Evolutionary conservation across 768 basidiomycete genomes (phyloP).

Genomic region (Podaxis sp.): DNA sequence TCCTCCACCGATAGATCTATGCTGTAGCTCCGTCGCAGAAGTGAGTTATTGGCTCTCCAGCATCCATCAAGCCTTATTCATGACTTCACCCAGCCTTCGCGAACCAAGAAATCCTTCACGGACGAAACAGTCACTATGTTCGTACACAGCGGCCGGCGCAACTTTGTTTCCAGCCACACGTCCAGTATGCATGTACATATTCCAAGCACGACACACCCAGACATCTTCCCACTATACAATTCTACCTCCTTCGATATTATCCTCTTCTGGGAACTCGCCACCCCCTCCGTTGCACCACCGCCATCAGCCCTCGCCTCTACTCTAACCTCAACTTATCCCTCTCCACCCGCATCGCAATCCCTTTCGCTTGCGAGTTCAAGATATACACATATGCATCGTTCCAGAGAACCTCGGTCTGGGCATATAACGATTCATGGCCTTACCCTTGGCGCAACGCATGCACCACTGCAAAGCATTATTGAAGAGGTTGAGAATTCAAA

Average conservation of each 20-base stretch:
- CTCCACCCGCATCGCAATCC: not conserved
- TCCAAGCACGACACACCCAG: constrained; percentile 44
- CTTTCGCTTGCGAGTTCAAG: not conserved
- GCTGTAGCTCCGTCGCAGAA: constrained; percentile 17
- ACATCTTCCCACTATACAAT: constrained; percentile 80
- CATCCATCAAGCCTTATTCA: not conserved
- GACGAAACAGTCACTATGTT: constrained; percentile 24
- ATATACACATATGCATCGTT: not conserved
- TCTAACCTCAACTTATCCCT: constrained; percentile 5
- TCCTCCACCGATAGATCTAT: constrained; percentile 18
- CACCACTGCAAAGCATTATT: constrained; percentile 60
- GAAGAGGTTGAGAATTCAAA: constrained; percentile 60
- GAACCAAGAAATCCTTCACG: constrained; percentile 8
- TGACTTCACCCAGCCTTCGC: not conserved
- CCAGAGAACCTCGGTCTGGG: constrained; percentile 53
- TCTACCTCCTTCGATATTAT: constrained; percentile 71
- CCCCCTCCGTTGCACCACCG: constrained; percentile 15
- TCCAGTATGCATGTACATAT: constrained; percentile 55
- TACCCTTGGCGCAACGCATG: constrained; percentile 69
- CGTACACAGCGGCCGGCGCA: constrained; percentile 52
- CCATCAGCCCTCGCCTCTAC: constrained; percentile 1
- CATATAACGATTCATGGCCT: constrained; percentile 58
- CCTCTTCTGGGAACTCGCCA: constrained; percentile 74
- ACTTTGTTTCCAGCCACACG: constrained; percentile 27
- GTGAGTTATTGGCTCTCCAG: not conserved